A percentile compares a stretch with the other conserved stretches of the same genome.
Evolutionary conservation across 768 basidiomycete genomes (phyloP).

Genomic region (Phanerochaete sordida): DNA sequence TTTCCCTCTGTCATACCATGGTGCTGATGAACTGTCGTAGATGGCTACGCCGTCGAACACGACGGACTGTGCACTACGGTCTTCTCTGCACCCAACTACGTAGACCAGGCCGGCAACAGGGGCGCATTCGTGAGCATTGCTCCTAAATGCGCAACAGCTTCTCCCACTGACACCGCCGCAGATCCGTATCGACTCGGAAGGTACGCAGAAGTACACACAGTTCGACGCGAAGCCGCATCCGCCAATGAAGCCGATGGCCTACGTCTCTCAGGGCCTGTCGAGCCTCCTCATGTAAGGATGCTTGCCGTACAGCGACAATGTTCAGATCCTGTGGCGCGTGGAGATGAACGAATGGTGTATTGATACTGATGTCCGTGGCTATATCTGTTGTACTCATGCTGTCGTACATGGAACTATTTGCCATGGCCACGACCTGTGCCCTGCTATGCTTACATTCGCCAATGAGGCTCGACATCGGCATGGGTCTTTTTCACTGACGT

Average conservation of each 20-base stretch:
- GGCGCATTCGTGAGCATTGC: slow-evolving; percentile 74
- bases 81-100: slow-evolving; percentile 94
- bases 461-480: too few species aligned
- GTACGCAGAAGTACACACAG: slow-evolving; percentile 69
- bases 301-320: too few species aligned
- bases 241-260: slow-evolving; percentile 92
- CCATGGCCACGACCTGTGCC: background rate
- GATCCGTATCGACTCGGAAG: slow-evolving; percentile 81
- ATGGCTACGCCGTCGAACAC: slow-evolving; percentile 94
- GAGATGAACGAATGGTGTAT: background rate
- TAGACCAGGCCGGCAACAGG: slow-evolving; percentile 89
- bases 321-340: too few species aligned
- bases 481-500: too few species aligned
- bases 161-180: slow-evolving; percentile 25
- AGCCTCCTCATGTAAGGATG: slow-evolving; percentile 76
- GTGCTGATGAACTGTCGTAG: slow-evolving; percentile 31
- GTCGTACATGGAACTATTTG: background rate
- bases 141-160: background rate
- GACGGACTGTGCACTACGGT: slow-evolving; percentile 93
- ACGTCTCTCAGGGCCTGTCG: slow-evolving; percentile 62
- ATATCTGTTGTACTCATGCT: background rate
- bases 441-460: background rate
- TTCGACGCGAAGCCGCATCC: slow-evolving; percentile 90
- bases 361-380: background rate
- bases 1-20: background rate